Conservation (phyloP, 1,139 yeast species). For the Blastobotrys raffinosifermentans region DNA sequence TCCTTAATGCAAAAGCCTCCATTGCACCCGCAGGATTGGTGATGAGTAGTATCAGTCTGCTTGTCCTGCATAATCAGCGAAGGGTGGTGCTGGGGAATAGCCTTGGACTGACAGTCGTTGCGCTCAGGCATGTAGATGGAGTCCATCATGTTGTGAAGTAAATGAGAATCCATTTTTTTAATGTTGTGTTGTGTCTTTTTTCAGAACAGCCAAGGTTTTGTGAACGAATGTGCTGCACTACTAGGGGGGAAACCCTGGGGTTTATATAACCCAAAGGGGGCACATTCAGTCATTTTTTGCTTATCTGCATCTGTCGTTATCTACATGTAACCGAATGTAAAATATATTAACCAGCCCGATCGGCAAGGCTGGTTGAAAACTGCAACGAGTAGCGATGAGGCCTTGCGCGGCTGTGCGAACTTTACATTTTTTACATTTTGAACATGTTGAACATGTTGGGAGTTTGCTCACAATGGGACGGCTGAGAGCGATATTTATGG, state of each 20-base stretch:
- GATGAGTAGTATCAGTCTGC: conserved; percentile 41
- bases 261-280: not conserved
- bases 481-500: too few relatives aligned
- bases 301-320: not conserved
- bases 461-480: too few relatives aligned
- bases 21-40: conserved; percentile 42
- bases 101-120: conserved; percentile 21
- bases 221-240: too few relatives aligned
- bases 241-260: not conserved
- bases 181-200: too few relatives aligned
- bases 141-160: conserved; percentile 35
- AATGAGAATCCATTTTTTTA: conserved; percentile 41
- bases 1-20: conserved; percentile 44
- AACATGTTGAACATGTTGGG: too few relatives aligned
- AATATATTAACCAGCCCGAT: too few relatives aligned
- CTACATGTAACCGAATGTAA: conserved; percentile 4
- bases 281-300: not conserved
- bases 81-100: conserved; percentile 43
- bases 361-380: too few relatives aligned
- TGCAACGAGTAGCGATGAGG: too few relatives aligned
- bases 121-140: conserved; percentile 42
- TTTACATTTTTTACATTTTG: too few relatives aligned
- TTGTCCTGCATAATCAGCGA: conserved; percentile 44
- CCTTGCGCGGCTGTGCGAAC: too few relatives aligned
- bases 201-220: too few relatives aligned